Evolutionary conservation across 1,284 basidiomycete genomes (phyloP).

Genomic region (Ceratobasidium sp.): DNA sequence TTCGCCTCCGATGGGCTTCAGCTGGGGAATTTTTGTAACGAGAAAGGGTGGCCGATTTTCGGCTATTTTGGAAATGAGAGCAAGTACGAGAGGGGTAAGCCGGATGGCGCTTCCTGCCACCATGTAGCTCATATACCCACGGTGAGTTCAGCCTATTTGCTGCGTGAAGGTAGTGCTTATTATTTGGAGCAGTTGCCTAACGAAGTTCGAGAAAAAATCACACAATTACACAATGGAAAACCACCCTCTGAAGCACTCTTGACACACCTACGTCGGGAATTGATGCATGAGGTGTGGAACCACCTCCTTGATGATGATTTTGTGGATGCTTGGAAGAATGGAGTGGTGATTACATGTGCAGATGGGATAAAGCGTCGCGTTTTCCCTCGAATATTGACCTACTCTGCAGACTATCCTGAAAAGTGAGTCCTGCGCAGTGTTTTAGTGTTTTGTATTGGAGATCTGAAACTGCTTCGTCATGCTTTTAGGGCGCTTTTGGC

Average conservation of each 20-base stretch:
- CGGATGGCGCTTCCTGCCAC: conserved; percentile 47
- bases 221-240: conserved; percentile 1
- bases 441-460: neutral
- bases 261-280: conserved; percentile 50
- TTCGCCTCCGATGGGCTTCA: conserved; percentile 54
- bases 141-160: conserved; percentile 41
- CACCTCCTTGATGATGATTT: conserved; percentile 48
- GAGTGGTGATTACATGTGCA: conserved; percentile 49
- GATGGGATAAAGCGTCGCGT: conserved; percentile 50
- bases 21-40: conserved; percentile 51
- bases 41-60: conserved; percentile 50
- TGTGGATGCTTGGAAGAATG: conserved; percentile 51
- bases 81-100: conserved; percentile 49
- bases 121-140: conserved; percentile 52
- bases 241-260: neutral
- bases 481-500: conserved; percentile 41
- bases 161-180: neutral
- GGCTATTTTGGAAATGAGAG: conserved; percentile 49
- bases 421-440: conserved; percentile 35
- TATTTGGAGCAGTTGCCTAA: conserved; percentile 3
- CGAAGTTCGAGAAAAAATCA: neutral
- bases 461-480: too few species aligned
- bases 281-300: conserved; percentile 52
- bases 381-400: conserved; percentile 53
- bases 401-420: conserved; percentile 55